Evolutionary conservation across 192 early-diverging fungal genomes (phyloP).

Genomic region (Polychytrium aggregatum): DNA sequence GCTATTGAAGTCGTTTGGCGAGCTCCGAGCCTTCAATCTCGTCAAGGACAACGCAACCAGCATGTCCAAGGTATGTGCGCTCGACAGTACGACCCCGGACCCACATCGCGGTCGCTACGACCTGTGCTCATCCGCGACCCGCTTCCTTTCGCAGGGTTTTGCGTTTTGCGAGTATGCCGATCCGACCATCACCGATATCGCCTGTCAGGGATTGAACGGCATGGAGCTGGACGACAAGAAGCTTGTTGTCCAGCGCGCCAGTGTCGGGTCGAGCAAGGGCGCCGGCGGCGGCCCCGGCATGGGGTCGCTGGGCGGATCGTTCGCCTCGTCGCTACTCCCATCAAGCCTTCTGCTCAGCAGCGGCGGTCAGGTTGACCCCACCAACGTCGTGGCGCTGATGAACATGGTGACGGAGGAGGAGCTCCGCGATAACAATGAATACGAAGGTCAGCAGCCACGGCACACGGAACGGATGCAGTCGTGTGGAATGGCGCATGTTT

Average conservation of each 20-base stretch:
- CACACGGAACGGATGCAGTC: neutral
- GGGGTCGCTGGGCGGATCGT: constrained; percentile 27
- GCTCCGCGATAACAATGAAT: constrained; percentile 74
- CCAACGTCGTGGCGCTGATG: constrained; percentile 73
- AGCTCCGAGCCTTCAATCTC: constrained; percentile 82
- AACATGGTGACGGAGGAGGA: constrained; percentile 91
- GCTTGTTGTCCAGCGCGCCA: constrained; percentile 88
- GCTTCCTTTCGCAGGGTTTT: constrained; percentile 55
- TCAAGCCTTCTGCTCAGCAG: constrained; percentile 29
- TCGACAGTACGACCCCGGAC: too few relatives aligned
- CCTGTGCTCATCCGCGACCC: constrained; percentile 1
- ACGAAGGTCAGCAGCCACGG: constrained; percentile 43
- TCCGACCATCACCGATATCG: constrained; percentile 78
- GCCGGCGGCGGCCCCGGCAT: constrained; percentile 12
- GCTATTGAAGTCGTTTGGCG: constrained; percentile 86
- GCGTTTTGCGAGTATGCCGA: constrained; percentile 95
- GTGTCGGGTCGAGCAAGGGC: constrained; percentile 59
- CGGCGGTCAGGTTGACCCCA: constrained; percentile 53
- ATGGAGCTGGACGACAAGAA: constrained; percentile 91
- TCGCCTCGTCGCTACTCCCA: constrained; percentile 26
- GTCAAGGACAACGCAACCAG: constrained; percentile 72
- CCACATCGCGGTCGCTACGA: neutral
- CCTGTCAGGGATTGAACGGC: constrained; percentile 88
- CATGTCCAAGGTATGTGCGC: constrained; percentile 53
- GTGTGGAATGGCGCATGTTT: neutral